Evolutionary conservation across 345 rosid species (phyloP), one percentile per base, ranked within the genome.

Genomic region (Corchorus capsularis): DNA sequence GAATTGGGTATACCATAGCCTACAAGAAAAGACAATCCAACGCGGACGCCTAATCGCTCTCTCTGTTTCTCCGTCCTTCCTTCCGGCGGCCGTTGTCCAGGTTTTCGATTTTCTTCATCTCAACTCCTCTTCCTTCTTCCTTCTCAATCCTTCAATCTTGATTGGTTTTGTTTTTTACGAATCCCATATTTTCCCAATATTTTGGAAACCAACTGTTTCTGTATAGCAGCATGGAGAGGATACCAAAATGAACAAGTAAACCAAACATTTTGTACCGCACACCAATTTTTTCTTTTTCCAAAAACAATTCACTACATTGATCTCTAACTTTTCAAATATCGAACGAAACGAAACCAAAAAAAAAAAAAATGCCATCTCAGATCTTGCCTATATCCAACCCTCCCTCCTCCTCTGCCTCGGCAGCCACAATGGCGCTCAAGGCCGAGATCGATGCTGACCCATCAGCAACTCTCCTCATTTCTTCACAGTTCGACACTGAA

Each of bases 401-500:
- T 14, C 80, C 75, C 0, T 78, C 82, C 27, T 69, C 75, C 69
- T 70, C 81, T 45, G 65, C 86, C 54, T 72, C 82, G 27, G 37
- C 80, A 3, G 57, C 83, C 12, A 56, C 82, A 16, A 75, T 74
- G 79, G 74, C 83, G 77, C 72, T 86, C 37, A 89, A 86, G 76
- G n/a, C 79, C 46, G 74, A 81, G 74, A 46, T 80, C 57, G 77
- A 82, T 59, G 86, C 85, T 53, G 91, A 87, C 37, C 89, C 94
- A 9, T 76, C 85, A 0, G 71, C 87, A 2, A 83, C 81, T 61
- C 83, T 90, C 53, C 79, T 88, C 73, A 75, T 88, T 76, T 83
- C 92, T 35, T 85, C 94, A 32, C 76, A 81, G 6, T 89, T 82
- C 56, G 83, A 84, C 6, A 88, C 86, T 52, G 86, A 86, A 41